Evolutionary conservation across 2,329 filamentous ascomycete genomes (phyloP).

Genomic region (Graphiopsis chlorocephala): DNA sequence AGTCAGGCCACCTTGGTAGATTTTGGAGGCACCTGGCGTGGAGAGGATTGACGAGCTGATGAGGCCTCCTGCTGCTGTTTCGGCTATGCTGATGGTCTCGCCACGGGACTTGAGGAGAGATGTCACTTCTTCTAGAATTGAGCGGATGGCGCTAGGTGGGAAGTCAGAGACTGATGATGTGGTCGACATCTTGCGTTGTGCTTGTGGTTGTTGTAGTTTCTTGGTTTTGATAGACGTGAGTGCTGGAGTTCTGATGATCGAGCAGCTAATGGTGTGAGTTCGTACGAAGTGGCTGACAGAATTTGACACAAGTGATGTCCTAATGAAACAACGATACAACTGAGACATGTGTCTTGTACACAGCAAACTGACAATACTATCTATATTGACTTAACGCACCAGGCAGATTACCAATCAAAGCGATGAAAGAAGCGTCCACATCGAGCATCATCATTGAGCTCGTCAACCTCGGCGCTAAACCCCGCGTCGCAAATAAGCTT

Average conservation of each 20-base stretch:
- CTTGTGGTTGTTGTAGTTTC: neutral
- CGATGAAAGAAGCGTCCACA: neutral
- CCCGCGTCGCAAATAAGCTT: neutral
- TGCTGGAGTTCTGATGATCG: neutral
- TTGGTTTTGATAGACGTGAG: neutral
- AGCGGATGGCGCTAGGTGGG: constrained; percentile 42
- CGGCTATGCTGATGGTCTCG: constrained; percentile 60
- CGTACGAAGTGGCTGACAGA: neutral
- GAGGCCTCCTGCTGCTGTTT: constrained; percentile 63
- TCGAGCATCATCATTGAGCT: neutral
- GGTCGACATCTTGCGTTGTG: constrained; percentile 8
- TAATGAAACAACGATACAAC: neutral
- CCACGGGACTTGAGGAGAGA: constrained; percentile 53
- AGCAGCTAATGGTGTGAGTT: neutral
- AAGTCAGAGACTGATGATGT: constrained; percentile 30
- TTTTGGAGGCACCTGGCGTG: constrained; percentile 55
- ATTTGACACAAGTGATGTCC: neutral
- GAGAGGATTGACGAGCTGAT: constrained; percentile 59
- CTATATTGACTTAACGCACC: neutral
- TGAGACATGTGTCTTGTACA: neutral
- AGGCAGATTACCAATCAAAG: neutral
- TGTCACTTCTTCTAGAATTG: constrained; percentile 50
- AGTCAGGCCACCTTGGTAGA: constrained; percentile 63
- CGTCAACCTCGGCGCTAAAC: neutral
- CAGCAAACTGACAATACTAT: neutral